A percentile compares a stretch with the other conserved stretches of the same genome.
Evolutionary conservation across 257 asterid species (phyloP).

Genomic region (Gynochthodes officinalis): DNA sequence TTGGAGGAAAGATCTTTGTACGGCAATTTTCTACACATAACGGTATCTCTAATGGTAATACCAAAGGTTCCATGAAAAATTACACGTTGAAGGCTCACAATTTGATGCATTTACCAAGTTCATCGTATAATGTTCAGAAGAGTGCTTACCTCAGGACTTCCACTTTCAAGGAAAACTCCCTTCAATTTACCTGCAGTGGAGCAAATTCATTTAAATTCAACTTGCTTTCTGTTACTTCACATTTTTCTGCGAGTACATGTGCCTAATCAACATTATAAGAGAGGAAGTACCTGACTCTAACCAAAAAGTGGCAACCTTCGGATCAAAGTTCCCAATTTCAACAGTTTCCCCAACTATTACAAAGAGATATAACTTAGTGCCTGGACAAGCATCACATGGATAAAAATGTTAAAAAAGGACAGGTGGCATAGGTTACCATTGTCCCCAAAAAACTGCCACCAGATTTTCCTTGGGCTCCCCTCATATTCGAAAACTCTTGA

Average conservation of each 20-base stretch:
- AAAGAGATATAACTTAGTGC: slow-evolving; percentile 21
- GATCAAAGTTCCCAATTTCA: slow-evolving; percentile 58
- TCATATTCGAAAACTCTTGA: slow-evolving; percentile 93
- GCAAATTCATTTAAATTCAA: slow-evolving; percentile 15
- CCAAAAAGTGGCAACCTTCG: slow-evolving; percentile 95
- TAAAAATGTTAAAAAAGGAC: background rate
- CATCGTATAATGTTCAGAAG: background rate
- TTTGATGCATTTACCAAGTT: background rate
- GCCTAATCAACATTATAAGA: background rate
- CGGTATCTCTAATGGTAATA: background rate
- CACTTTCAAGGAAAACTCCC: slow-evolving; percentile 93
- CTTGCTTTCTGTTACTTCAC: background rate
- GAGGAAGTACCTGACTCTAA: slow-evolving; percentile 64
- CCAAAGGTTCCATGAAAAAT: background rate
- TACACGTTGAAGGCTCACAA: background rate
- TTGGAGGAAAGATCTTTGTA: background rate
- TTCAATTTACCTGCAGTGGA: slow-evolving; percentile 67
- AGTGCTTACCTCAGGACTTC: slow-evolving; percentile 75
- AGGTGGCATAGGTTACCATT: slow-evolving; percentile 46
- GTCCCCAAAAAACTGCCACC: slow-evolving; percentile 99
- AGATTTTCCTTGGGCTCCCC: slow-evolving; percentile 92
- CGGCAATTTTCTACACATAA: no score
- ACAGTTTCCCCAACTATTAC: slow-evolving; percentile 79
- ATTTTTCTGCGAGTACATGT: background rate
- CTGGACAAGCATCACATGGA: background rate